Evolutionary conservation across 2,329 filamentous ascomycete genomes (phyloP), one percentile per base, ranked within the genome.

Genomic region (Periconia sp.): DNA sequence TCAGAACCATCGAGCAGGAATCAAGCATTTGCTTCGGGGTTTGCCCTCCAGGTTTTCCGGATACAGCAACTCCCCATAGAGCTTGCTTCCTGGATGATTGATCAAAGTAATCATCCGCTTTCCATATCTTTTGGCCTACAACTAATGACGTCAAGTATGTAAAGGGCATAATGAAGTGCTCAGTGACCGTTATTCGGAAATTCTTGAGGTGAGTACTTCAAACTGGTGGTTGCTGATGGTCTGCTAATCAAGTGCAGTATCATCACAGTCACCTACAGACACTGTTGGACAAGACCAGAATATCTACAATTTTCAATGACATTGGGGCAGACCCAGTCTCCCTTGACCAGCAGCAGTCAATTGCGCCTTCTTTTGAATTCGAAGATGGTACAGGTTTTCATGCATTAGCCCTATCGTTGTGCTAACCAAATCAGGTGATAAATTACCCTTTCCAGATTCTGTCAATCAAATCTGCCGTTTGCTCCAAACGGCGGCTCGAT

Each of bases 251-350:
- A 15, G 9, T n/a, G 3, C 23, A 68, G 63, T 42, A 46, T 13
- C 54, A 64, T 41, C 52, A 60, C 14, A 45, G 57, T 13, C 56
- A 72, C 43, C 69, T 72, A n/a, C 53, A 76, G 19, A 61, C 58
- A 23, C 60, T 67, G 59, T 74, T 64, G 59, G 86, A 49, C 61
- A 64, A 66, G 10, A 49, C 62, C 27, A 66, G 73, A 46, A 66
- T 82, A 11, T 64, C 83, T 47, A 67, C 74, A 6, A 72, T 91
- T 11, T 88, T 92, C 56, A 70, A 72, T 47, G 74, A 74, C 15
- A 66, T 91, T 6, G 87, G 87, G 2, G 85, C 84, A 41, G 72
- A 74, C 78, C 43, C 40, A 37, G 45, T 53, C 10, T 41, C 18
- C 18, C 14, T 58, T 6, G 46, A 53, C 20, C 27, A 30, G 10